phyloP scores from a whole-genome alignment of 2,329 filamentous ascomycete genomes.

The Calonectria montana region DNA sequence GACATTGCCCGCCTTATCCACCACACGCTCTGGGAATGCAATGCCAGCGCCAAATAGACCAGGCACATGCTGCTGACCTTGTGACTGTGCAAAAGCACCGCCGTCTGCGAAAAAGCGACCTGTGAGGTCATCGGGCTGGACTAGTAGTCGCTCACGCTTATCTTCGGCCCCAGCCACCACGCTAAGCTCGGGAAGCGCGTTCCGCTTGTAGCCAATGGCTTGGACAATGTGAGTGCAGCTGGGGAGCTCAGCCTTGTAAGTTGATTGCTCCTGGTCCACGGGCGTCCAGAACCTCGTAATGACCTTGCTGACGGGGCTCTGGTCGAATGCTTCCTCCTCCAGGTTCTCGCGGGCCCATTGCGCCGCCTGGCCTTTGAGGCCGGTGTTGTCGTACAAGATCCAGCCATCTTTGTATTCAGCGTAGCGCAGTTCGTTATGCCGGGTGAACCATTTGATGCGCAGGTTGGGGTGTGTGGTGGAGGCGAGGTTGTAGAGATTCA shows the following conservation, averaged over 20 bases:
- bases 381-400: conserved; percentile 74
- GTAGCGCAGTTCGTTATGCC: conserved; percentile 67
- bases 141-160: conserved; percentile 54
- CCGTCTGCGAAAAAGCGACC: conserved; percentile 31
- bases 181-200: conserved; percentile 60
- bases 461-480: conserved; percentile 62
- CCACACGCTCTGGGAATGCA: conserved; percentile 70
- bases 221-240: conserved; percentile 65
- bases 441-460: conserved; percentile 70
- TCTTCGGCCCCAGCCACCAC: conserved; percentile 39
- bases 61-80: conserved; percentile 51
- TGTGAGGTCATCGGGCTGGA: conserved; percentile 53
- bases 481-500: conserved; percentile 68
- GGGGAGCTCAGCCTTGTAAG: conserved; percentile 59
- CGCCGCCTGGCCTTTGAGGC: conserved; percentile 71
- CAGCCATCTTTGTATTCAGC: conserved; percentile 71
- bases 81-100: neutral
- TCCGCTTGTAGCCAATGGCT: conserved; percentile 67
- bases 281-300: conserved; percentile 60
- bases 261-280: conserved; percentile 54
- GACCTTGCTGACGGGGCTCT: conserved; percentile 58
- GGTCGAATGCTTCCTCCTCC: conserved; percentile 60
- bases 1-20: conserved; percentile 70
- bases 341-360: conserved; percentile 69
- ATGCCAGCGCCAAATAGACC: conserved; percentile 72